Evolutionary conservation across 2,329 filamentous ascomycete genomes (phyloP), one percentile per base, ranked within the genome.

Genomic region (Lachnellula occidentalis): DNA sequence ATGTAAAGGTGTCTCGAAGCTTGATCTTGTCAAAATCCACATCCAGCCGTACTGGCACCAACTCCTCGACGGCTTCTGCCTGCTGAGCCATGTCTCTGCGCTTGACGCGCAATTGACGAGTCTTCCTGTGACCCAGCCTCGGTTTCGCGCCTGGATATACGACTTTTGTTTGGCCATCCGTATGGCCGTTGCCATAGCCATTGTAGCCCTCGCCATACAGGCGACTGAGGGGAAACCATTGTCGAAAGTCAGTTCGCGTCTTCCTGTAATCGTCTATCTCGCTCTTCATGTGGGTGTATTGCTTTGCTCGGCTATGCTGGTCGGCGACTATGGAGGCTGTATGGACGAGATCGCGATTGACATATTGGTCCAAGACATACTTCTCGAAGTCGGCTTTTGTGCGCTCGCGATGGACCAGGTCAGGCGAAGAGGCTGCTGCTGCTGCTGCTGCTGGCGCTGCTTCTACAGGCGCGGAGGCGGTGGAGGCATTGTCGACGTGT

Each of bases 11-110:
- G 71, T 99, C 94, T 70, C 94, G 88, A 57, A 99, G 78, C 72
- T 94, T 94, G 64, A 97, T 83, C 74, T 95, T 96, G 62, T 97
- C 92, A 80, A 89, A 88, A 67, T 99, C 94, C 48, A 97, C 89
- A 65, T 99, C 94, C 52, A 99, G 74, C 47, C 94, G 83, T 61
- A 99, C 81, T 2, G 94, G 94, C 1, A 97, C 89, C 51, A 99
- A 76, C 68, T 96, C 90, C 70, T 99, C 94, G 51, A 90, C 79
- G 68, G 92, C 88, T 64, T 97, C 92, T 22, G 90, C 90, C 74
- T 97, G 94, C 62, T 85, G 82, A 59, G 83, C 81, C 75, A 92
- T 81, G 61, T 96, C 90, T 69, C 90, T 90, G 65, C 88, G 84
- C 63, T 82, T 80, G 60, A 92, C 82, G 60, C 87, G 88, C 48